Evolutionary conservation across 2,329 filamentous ascomycete species (phyloP), one percentile per base, ranked within the genome.

Genomic region (Ophiostoma sp.): DNA sequence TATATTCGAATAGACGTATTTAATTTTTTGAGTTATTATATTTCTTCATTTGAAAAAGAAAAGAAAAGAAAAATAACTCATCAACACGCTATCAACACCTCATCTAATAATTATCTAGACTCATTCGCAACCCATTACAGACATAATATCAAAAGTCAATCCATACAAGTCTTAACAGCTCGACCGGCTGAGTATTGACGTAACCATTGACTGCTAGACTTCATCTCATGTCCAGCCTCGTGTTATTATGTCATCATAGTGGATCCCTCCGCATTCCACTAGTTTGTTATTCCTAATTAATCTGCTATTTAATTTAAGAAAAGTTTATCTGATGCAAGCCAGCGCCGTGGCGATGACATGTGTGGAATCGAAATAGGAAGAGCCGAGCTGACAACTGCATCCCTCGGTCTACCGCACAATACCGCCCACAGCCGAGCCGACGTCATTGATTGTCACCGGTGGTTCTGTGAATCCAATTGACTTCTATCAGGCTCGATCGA

Each of bases 201-300:
- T 3, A 16, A 4, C 45, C 42, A 55, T 55, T 27, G 27, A 27
- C 27, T 27, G 27, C 27, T 27, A 27, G 27, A 27, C 27, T 27
- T 27, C 55, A 60, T 60, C 27, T 38, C 27, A 60, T 60, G 18
- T 6, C 42, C 52, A 60, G 55, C 55, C 55, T 60, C 38, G 55
- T 38, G 1, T 27, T 27, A 60, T 60, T 60, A 60, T 60, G 55
- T 60, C 55, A 60, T 60, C 55, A 60, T 55, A 63, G 60, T 63
- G 60, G 60, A 42, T 11, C 40, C 60, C 58, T 62, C 58, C 60
- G 40, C 60, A 63, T 63, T 63, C 38, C 40, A 63, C 36, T 62
- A 40, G 58, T 63, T 42, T 60, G 55, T 38, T 63, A n/a, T 62
- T 40, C 8, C 12, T 16, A 65, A 18, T 45, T 47, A 65, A 65